Conservation (phyloP, 306 rosid genomes). For the Benincasa hispida region DNA sequence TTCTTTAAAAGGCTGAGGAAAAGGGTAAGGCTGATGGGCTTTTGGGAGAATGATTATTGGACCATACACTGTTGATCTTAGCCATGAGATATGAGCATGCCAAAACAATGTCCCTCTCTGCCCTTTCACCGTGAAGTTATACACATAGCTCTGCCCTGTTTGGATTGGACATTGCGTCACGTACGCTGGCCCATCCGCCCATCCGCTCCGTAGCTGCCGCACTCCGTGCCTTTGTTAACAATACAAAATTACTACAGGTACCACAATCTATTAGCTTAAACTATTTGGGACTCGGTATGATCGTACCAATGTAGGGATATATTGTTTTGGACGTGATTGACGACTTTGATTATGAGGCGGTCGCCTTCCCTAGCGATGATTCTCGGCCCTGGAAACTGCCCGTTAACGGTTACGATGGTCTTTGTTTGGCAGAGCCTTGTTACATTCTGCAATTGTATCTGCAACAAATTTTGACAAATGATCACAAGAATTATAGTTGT, state of each 20-base stretch:
- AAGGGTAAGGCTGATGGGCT: constrained; percentile 45
- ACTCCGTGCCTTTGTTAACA: constrained; percentile 40
- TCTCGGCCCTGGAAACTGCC: constrained; percentile 51
- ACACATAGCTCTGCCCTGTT: constrained; percentile 38
- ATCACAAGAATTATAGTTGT: not conserved
- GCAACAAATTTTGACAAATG: not conserved
- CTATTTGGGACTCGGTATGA: not conserved
- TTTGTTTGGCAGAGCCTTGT: constrained; percentile 65
- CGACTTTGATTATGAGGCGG: constrained; percentile 41
- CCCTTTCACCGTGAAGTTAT: constrained; percentile 48
- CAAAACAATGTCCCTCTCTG: constrained; percentile 66
- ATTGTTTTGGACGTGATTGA: constrained; percentile 47
- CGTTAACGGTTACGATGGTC: constrained; percentile 58
- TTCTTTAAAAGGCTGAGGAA: constrained; percentile 47
- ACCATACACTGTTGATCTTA: constrained; percentile 50
- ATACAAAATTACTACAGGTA: not conserved
- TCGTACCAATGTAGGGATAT: constrained; percentile 49
- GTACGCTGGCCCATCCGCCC: constrained; percentile 80
- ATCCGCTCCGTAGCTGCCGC: constrained; percentile 45
- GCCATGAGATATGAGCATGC: constrained; percentile 81
- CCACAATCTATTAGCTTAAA: not conserved
- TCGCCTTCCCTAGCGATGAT: constrained; percentile 78
- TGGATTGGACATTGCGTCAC: constrained; percentile 69
- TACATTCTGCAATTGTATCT: constrained; percentile 46
- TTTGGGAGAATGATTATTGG: constrained; percentile 66